Evolutionary conservation across 768 basidiomycete genomes (phyloP).

Genomic region (Termitomyces sp.): DNA sequence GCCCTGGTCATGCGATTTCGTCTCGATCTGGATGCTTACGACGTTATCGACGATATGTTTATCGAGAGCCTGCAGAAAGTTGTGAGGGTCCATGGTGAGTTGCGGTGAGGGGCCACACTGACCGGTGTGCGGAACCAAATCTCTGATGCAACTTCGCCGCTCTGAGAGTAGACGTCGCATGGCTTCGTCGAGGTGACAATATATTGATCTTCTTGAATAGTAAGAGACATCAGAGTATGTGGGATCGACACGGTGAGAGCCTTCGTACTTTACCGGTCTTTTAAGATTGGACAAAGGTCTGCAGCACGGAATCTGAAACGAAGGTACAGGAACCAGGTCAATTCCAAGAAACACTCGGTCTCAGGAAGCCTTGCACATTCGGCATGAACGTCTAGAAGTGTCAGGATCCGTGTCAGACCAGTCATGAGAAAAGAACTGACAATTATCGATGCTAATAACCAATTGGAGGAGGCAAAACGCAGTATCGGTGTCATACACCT

Average conservation of each 20-base stretch:
- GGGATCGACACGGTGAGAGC: background rate
- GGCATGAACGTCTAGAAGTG: background rate
- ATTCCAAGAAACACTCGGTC: background rate
- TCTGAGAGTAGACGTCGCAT: constrained; percentile 9
- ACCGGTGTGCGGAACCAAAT: constrained; percentile 24
- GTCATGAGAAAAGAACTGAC: background rate
- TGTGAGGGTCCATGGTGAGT: background rate
- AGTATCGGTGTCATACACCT: background rate
- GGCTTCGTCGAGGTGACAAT: background rate
- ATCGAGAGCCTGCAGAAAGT: constrained; percentile 17
- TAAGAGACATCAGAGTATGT: constrained; percentile 9
- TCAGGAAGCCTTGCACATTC: background rate
- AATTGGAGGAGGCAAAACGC: background rate
- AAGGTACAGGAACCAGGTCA: background rate
- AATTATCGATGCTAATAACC: background rate
- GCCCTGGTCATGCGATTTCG: constrained; percentile 20
- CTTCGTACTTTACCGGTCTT: background rate
- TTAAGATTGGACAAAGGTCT: background rate
- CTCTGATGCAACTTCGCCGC: constrained; percentile 9
- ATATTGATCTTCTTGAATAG: constrained; percentile 15
- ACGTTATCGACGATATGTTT: constrained; percentile 17
- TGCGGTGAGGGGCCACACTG: background rate
- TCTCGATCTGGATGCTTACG: constrained; percentile 23
- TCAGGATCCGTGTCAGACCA: background rate
- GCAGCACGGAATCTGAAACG: background rate